These are phyloP conservation scores for Tricholoma bakamatsutake DNA, from an alignment of 768 basidiomycete genomes.

Conservation along the genomic window DNA sequence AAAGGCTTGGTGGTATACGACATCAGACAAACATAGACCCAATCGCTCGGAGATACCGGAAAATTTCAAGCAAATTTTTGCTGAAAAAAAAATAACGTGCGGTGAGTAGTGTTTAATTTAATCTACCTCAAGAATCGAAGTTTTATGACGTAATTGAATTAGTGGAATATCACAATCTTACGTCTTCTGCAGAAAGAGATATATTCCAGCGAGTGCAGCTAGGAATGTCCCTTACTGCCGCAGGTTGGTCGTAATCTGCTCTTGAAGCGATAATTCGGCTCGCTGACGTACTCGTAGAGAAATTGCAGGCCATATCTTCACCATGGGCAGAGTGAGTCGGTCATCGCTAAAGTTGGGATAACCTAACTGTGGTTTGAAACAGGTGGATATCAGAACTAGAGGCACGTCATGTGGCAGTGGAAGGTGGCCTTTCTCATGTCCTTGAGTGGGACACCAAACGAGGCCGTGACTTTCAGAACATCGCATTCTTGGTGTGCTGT, in stretches of 20 bases:
- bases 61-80: slow-evolving; percentile 44
- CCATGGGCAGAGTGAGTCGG: slow-evolving; percentile 48
- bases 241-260: slow-evolving; percentile 40
- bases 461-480: slow-evolving; percentile 71
- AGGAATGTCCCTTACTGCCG: slow-evolving; percentile 67
- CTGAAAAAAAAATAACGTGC: slow-evolving; percentile 56
- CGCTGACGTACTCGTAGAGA: slow-evolving; percentile 41
- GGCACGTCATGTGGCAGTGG: slow-evolving; percentile 46
- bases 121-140: too few relatives aligned
- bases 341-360: neutral
- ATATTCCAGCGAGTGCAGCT: slow-evolving; percentile 82
- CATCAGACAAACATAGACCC: slow-evolving; percentile 37
- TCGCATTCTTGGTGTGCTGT: slow-evolving; percentile 66
- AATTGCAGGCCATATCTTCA: slow-evolving; percentile 72
- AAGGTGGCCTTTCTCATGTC: slow-evolving; percentile 50
- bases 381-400: slow-evolving; percentile 62
- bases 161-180: slow-evolving; percentile 67
- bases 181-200: slow-evolving; percentile 60
- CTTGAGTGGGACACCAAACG: slow-evolving; percentile 63
- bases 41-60: slow-evolving; percentile 49
- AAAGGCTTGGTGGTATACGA: slow-evolving; percentile 59
- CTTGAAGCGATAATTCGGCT: neutral
- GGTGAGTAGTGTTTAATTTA: slow-evolving; percentile 36
- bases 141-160: neutral
- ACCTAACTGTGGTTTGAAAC: slow-evolving; percentile 1